A percentile compares a stretch with the other conserved stretches of the same genome.
These are phyloP conservation scores for Ilyonectria sp. DNA, from an alignment of 2,329 filamentous ascomycete species.

Conservation along the genomic window DNA sequence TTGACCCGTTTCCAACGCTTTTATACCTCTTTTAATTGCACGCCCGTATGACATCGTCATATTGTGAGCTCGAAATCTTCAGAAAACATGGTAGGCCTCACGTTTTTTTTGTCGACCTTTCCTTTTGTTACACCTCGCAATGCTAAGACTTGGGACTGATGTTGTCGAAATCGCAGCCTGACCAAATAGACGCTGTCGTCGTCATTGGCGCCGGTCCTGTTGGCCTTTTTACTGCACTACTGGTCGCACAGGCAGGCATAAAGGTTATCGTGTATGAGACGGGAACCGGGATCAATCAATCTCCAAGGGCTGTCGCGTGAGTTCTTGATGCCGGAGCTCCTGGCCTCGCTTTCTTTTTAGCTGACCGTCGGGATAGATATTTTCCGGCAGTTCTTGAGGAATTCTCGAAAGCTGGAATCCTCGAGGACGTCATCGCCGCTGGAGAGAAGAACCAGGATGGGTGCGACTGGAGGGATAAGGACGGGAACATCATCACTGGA, in stretches of 20 bases:
- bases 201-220: constrained; percentile 11
- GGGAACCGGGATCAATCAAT: neutral
- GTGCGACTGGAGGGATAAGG: constrained; percentile 11
- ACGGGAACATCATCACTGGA: neutral
- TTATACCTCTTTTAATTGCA: constrained; percentile 6
- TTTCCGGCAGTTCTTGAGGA: constrained; percentile 11
- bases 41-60: constrained; percentile 51
- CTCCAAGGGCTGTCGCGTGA: neutral
- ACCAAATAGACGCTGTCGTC: neutral
- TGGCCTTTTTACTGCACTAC: constrained; percentile 7
- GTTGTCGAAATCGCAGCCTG: neutral
- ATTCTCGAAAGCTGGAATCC: constrained; percentile 9
- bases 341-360: constrained; percentile 53
- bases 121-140: neutral
- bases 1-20: neutral
- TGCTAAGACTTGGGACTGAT: neutral
- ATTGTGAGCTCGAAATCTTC: neutral
- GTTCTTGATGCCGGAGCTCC: constrained; percentile 61
- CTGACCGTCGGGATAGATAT: constrained; percentile 1
- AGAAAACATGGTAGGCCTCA: neutral
- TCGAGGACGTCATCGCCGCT: constrained; percentile 1
- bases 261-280: constrained; percentile 10
- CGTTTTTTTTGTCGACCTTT: neutral
- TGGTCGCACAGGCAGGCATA: constrained; percentile 3
- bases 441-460: constrained; percentile 4